phyloP scores from a whole-genome alignment of 2,329 filamentous ascomycete species.

The Aspergillus sergii region DNA sequence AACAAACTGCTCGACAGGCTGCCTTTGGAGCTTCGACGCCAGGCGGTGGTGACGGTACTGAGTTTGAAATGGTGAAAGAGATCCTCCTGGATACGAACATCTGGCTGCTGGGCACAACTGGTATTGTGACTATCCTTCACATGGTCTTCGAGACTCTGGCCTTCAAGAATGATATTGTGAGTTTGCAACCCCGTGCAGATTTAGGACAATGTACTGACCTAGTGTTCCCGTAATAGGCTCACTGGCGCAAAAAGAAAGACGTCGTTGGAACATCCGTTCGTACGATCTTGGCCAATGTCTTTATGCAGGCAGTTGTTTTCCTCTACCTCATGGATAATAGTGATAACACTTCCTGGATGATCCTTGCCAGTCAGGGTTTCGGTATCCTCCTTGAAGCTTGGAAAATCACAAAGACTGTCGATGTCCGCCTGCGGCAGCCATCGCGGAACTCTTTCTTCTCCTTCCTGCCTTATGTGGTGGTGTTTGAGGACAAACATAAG shows the following conservation, averaged over 20 bases:
- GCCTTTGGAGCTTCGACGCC: conserved; percentile 72
- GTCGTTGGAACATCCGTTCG: conserved; percentile 95
- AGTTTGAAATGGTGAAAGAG: conserved; percentile 97
- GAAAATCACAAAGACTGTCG: conserved; percentile 96
- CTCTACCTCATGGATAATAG: conserved; percentile 96
- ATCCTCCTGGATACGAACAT: conserved; percentile 92
- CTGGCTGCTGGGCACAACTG: conserved; percentile 83
- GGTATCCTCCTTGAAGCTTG: conserved; percentile 79
- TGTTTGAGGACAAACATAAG: conserved; percentile 95
- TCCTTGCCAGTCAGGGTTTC: conserved; percentile 87
- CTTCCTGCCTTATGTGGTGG: conserved; percentile 75
- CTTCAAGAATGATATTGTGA: conserved; percentile 90
- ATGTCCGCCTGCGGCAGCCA: conserved; percentile 76
- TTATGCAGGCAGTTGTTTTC: conserved; percentile 97
- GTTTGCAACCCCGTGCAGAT: conserved; percentile 14
- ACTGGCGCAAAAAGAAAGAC: conserved; percentile 99
- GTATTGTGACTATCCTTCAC: conserved; percentile 82
- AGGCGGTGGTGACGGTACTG: conserved; percentile 82
- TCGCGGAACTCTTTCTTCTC: conserved; percentile 70
- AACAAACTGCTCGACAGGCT: conserved; percentile 76
- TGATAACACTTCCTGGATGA: conserved; percentile 99
- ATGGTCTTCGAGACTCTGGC: conserved; percentile 94
- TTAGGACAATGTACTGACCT: conserved; percentile 15
- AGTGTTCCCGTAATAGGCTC: conserved; percentile 51
- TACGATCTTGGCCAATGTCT: conserved; percentile 93